Evolutionary conservation across 805 yeast species (phyloP).

Genomic region (Wickerhamiella allomyrinae): DNA sequence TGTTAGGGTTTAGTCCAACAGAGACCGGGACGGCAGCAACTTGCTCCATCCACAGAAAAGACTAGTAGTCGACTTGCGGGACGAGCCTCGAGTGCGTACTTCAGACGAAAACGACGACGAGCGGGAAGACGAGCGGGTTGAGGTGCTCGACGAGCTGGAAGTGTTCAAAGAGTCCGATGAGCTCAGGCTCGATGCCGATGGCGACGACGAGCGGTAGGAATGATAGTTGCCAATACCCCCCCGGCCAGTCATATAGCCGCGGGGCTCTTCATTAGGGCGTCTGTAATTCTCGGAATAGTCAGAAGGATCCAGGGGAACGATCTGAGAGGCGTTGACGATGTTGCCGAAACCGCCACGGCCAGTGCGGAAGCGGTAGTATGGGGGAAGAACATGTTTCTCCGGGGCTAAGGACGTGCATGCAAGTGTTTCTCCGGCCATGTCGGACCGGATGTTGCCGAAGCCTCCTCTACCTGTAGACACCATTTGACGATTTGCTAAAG

Average conservation of each 20-base stretch:
- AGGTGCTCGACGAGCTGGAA: no score
- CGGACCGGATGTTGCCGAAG: constrained; percentile 19
- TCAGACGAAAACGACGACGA: no score
- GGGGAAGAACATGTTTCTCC: constrained; percentile 24
- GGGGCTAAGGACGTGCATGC: constrained; percentile 20
- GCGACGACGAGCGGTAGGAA: not conserved
- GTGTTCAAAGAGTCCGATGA: no score
- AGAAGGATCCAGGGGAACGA: constrained; percentile 21
- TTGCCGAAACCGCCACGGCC: constrained; percentile 30
- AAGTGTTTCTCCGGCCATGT: not conserved
- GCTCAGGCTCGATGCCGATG: no score
- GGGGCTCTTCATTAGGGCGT: constrained; percentile 22
- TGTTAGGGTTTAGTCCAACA: no score
- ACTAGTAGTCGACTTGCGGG: not conserved
- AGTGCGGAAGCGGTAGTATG: constrained; percentile 22
- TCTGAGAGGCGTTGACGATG: constrained; percentile 20
- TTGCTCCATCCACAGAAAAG: not conserved
- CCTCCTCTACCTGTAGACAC: constrained; percentile 24
- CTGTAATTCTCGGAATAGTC: constrained; percentile 24
- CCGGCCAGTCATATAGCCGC: constrained; percentile 25
- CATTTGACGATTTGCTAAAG: no score
- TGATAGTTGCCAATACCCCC: constrained; percentile 26
- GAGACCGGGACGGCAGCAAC: no score
- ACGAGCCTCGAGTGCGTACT: no score
- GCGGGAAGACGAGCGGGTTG: no score